Base-by-base conservation (phyloP, 2,329 filamentous ascomycete genomes). In the Pezicula neosporulosa region DNA sequence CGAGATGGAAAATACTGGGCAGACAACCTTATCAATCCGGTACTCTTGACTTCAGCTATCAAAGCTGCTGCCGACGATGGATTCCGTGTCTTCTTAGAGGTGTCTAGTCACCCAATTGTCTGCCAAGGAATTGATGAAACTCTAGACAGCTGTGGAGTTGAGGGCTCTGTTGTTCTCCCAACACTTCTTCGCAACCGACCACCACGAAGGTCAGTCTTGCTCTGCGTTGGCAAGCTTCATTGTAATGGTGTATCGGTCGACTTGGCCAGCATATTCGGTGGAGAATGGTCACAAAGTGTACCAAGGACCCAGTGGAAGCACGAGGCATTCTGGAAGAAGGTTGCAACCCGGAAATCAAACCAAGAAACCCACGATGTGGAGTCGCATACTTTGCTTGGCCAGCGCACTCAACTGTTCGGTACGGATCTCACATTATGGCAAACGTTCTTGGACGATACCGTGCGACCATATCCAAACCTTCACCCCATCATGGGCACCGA, bases 401-500 rank as follows among this genome's bases (percentile, higher is more conserved):
- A 63, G 30, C 60, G 59, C 3, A 63, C 55, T n/a, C 44, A 50
- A 12, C 53, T 71, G 5, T 64, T 60, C 7, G 64, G 63, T 27
- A 64, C 56, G 5, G 59, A 63, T 8, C 66, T 48, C 1, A 55
- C 61, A 1, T 54, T 71, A 1, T 73, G 65, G 60, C 64, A 62
- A 1, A 74, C 68, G 1, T 62, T 53, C 4, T 54, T 75, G 3
- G 65, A 72, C 47, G 59, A 70, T 5, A 61, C 64, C 13, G 66
- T 54, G 0, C 73, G 72, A 49, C 72, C 72, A 0, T 74, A 73
- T 56, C 72, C 72, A 3, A 62, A 69, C 2, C 65, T 50, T 16
- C 71, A 75, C 55, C 70, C 66, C 7, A 59, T 75, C 1, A 63
- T 69, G 41, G 71, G 69, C 5, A 70, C 70, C 2, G 71, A 75